Evolutionary conservation across 1,284 basidiomycete genomes (phyloP).

Genomic region (Marasmius tenuissimus): DNA sequence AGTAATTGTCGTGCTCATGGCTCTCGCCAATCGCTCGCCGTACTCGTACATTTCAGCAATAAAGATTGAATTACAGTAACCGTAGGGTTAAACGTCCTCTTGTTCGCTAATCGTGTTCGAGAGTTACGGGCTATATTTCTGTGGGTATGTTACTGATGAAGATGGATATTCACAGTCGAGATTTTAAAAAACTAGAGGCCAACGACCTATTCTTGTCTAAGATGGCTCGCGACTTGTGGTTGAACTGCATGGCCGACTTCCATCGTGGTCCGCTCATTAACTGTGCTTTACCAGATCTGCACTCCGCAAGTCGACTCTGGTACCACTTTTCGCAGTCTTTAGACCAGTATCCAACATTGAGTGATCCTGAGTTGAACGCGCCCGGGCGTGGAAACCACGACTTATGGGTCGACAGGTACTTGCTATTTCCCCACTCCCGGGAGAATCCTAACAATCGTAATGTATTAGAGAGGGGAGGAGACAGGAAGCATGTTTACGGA

Average conservation of each 20-base stretch:
- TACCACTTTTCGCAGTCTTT: conserved; percentile 3
- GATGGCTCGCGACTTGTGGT: too few species aligned
- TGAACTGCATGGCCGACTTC: not conserved
- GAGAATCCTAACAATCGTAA: not conserved
- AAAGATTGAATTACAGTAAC: too few species aligned
- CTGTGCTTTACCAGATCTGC: not conserved
- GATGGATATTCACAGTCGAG: too few species aligned
- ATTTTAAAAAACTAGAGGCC: too few species aligned
- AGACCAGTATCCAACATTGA: conserved; percentile 1
- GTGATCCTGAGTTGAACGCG: not conserved
- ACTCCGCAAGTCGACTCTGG: not conserved
- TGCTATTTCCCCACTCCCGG: not conserved
- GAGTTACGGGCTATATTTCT: too few species aligned
- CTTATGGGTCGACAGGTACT: not conserved
- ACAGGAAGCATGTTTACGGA: not conserved
- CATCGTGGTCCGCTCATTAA: not conserved
- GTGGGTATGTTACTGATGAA: too few species aligned
- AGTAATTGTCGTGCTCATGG: too few species aligned
- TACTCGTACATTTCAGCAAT: too few species aligned
- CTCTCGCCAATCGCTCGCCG: too few species aligned
- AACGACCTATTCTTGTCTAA: too few species aligned
- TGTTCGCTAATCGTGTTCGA: too few species aligned
- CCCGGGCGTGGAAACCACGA: conserved; percentile 16
- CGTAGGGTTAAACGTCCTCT: too few species aligned
- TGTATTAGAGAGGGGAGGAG: not conserved